Conservation (phyloP, 768 basidiomycete genomes). For the Boletus sensibilis region DNA sequence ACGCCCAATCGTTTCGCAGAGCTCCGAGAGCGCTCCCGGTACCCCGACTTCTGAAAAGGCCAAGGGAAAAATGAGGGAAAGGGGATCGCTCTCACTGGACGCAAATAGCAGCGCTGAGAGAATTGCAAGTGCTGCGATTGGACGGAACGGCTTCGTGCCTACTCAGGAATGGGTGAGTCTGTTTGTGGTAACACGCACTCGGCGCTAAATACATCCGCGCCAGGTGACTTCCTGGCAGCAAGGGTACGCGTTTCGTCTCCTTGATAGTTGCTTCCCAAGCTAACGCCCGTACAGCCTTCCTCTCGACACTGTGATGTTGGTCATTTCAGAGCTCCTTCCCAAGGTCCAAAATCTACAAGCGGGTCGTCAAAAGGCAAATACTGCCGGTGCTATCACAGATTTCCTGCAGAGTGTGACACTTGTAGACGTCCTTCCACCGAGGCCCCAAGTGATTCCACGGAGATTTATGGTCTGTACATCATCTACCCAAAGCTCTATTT, state of each 20-base stretch:
- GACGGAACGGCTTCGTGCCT: constrained; percentile 89
- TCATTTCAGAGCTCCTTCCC: constrained; percentile 86
- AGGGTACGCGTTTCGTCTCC: constrained; percentile 53
- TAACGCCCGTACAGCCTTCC: constrained; percentile 59
- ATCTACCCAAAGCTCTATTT: neutral
- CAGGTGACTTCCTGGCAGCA: constrained; percentile 95
- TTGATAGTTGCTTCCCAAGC: neutral
- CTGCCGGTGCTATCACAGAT: constrained; percentile 68
- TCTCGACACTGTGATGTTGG: constrained; percentile 80
- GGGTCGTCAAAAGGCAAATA: constrained; percentile 58
- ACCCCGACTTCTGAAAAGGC: constrained; percentile 75
- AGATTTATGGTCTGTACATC: constrained; percentile 64
- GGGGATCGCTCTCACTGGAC: constrained; percentile 54
- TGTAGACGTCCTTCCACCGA: constrained; percentile 69
- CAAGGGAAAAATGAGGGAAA: constrained; percentile 86
- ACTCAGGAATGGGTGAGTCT: constrained; percentile 90
- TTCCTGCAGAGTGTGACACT: constrained; percentile 71
- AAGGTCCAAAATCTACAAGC: constrained; percentile 81
- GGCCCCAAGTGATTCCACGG: constrained; percentile 63
- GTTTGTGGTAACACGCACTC: neutral
- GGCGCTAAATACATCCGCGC: constrained; percentile 1
- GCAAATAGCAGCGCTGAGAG: constrained; percentile 58
- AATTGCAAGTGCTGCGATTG: constrained; percentile 66
- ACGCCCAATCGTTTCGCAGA: constrained; percentile 44
- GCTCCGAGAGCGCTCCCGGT: constrained; percentile 36